Evolutionary conservation across 2,329 filamentous ascomycete species (phyloP), one percentile per base, ranked within the genome.

Genomic region (Fusarium xyrophilum): DNA sequence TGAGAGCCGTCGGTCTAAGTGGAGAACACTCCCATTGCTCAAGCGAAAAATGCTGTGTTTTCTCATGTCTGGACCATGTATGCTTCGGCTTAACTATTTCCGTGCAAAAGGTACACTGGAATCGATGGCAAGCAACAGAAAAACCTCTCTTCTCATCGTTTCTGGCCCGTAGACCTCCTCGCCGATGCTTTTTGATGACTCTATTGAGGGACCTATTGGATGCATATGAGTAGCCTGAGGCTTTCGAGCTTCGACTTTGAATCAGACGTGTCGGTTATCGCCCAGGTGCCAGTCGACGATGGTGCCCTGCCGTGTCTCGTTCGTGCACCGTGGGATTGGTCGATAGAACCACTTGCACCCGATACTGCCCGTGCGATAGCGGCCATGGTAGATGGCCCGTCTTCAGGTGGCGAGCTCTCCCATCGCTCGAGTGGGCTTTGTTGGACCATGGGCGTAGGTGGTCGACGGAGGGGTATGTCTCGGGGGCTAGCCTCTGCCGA

Each of bases 51-150:
- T 77, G 85, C 53, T 80, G 79, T 53, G 81, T 79, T 42, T 80
- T 81, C 58, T 87, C 85, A 63, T 87, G 85, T 23, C 85, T 77
- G 36, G 80, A 79, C 82, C 82, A 83, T 25, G 82, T 81, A 51
- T 83, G 78, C 17, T 82, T 82, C 0, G 78, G 78, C 50, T 79
- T 79, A 68, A 83, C 83, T 0, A 79, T 79, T 44, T 83, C 81
- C 0, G 80, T 81, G 56, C 82, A 83, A 47, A 83, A 83, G 0
- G 82, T 83, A 58, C 82, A 83, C 48, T 83, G 82, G 6, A 65
- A 73, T 0, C 42, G 47, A 14, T 72, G 46, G 2, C 40, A 46
- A 4, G 6, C 36, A 11, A 53, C 53, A 0, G 32, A 28, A 1
- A 65, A 33, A 1, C 53, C 59, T 7, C 30, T 43, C 2, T 19